Evolutionary conservation across 495 filamentous ascomycete species (phyloP).

Genomic region (Rostrohypoxylon terebratum): DNA sequence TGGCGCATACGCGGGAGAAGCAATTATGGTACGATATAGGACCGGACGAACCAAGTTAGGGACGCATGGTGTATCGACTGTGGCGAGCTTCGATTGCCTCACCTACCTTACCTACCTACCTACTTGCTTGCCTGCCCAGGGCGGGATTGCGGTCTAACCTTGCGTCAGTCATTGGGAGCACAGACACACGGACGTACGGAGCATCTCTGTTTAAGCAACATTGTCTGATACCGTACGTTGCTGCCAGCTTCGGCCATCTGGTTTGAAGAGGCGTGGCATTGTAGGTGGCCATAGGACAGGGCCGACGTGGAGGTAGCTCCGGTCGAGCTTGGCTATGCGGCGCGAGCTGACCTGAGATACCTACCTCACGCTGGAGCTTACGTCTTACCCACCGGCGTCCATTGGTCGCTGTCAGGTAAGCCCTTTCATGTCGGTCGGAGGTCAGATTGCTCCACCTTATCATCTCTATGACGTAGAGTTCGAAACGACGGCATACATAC

Average conservation of each 20-base stretch:
- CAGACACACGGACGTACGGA: not conserved
- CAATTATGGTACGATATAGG: not conserved
- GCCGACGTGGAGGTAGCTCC: not conserved
- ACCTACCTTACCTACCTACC: not conserved
- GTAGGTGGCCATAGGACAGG: not conserved
- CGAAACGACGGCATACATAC: not conserved
- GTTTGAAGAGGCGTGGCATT: not conserved
- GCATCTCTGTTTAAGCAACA: not conserved
- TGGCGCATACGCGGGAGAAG: slow-evolving; percentile 6
- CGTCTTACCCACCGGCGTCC: not conserved
- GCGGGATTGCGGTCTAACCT: not conserved
- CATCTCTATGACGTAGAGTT: not conserved
- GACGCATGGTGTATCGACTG: not conserved
- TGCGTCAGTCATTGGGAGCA: not conserved
- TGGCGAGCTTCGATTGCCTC: not conserved
- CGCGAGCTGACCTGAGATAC: slow-evolving; percentile 2
- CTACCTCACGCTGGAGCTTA: not conserved
- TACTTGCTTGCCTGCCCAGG: not conserved
- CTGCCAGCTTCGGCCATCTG: not conserved
- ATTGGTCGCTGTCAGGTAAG: not conserved
- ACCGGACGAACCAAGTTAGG: no score
- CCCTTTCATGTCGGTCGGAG: not conserved
- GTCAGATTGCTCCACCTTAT: not conserved
- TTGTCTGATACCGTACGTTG: not conserved
- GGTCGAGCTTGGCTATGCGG: not conserved